These are phyloP conservation scores for Handroanthus guayacan DNA, from an alignment of 257 asterid genomes.

Conservation along the genomic window DNA sequence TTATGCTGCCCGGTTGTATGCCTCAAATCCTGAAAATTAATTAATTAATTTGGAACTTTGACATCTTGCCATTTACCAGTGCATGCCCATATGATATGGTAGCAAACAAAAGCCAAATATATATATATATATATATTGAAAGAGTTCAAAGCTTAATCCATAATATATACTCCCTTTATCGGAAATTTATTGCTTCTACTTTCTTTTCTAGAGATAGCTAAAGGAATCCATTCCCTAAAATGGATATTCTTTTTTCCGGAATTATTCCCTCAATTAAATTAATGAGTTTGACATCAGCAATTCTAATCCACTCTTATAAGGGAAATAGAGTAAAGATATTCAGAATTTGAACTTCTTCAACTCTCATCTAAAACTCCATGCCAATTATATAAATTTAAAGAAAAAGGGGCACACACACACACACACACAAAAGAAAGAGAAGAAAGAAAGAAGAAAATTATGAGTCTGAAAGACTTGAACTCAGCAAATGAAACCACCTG, in stretches of 20 bases:
- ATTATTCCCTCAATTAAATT: not conserved
- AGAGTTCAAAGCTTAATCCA: slow-evolving; percentile 6
- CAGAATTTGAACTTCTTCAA: not conserved
- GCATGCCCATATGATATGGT: not conserved
- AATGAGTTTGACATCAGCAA: not conserved
- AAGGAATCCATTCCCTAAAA: too few relatives aligned
- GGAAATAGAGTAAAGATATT: not conserved
- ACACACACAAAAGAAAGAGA: not conserved
- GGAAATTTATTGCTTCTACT: too few relatives aligned
- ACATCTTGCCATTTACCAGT: slow-evolving; percentile 11
- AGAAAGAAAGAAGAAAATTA: not conserved
- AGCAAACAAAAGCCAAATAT: not conserved
- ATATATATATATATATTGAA: too few relatives aligned
- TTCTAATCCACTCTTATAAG: not conserved
- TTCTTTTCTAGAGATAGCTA: not conserved
- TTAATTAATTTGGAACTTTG: not conserved
- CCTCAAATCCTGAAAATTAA: not conserved
- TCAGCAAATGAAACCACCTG: not conserved
- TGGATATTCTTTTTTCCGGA: not conserved
- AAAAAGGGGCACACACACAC: not conserved
- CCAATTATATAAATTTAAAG: not conserved
- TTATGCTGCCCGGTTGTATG: slow-evolving; percentile 2
- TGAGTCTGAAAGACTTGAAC: not conserved
- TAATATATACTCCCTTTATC: not conserved
- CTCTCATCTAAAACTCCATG: not conserved